Percentiles rank a stretch among this genome's conserved stretches.
phyloP scores from a whole-genome alignment of 495 filamentous ascomycete genomes.

The Chaetomidium leptoderma region DNA sequence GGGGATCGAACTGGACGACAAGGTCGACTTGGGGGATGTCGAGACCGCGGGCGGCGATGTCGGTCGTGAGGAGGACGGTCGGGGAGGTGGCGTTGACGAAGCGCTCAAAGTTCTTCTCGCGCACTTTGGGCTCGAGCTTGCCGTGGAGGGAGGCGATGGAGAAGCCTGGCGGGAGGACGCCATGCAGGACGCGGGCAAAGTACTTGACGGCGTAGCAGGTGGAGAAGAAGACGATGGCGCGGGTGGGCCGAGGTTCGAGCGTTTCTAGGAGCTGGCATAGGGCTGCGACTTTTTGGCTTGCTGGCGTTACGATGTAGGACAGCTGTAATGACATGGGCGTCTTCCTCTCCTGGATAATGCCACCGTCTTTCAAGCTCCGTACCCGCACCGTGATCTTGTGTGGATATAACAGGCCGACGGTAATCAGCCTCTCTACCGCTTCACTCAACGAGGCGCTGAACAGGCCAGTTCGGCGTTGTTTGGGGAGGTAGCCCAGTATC shows the following conservation, averaged over 20 bases:
- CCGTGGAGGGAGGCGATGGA: conserved; percentile 79
- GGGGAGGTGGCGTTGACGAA: conserved; percentile 63
- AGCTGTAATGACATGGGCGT: conserved; percentile 89
- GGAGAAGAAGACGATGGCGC: conserved; percentile 90
- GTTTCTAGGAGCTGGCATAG: conserved; percentile 65
- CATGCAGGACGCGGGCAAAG: conserved; percentile 69
- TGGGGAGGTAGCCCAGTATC: conserved; percentile 80
- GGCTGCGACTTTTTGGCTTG: conserved; percentile 71
- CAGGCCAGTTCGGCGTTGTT: conserved; percentile 86
- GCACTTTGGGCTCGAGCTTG: conserved; percentile 75
- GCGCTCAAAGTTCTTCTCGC: conserved; percentile 36
- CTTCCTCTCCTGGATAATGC: conserved; percentile 71
- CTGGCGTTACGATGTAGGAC: conserved; percentile 72
- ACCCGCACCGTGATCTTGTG: conserved; percentile 92
- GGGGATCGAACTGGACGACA: conserved; percentile 88
- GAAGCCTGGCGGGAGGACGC: conserved; percentile 59
- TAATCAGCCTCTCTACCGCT: conserved; percentile 84
- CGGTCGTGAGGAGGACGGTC: conserved; percentile 68
- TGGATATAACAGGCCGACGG: conserved; percentile 87
- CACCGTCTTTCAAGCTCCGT: conserved; percentile 54
- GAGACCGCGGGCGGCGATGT: conserved; percentile 69
- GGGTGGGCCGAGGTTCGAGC: conserved; percentile 67
- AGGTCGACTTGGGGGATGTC: conserved; percentile 95
- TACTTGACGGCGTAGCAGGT: conserved; percentile 96
- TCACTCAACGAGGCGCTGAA: conserved; percentile 93